Evolutionary conservation across 371 early-diverging fungal genomes (phyloP), one percentile per base, ranked within the genome.

Genomic region (Rhizopus microsporus): DNA sequence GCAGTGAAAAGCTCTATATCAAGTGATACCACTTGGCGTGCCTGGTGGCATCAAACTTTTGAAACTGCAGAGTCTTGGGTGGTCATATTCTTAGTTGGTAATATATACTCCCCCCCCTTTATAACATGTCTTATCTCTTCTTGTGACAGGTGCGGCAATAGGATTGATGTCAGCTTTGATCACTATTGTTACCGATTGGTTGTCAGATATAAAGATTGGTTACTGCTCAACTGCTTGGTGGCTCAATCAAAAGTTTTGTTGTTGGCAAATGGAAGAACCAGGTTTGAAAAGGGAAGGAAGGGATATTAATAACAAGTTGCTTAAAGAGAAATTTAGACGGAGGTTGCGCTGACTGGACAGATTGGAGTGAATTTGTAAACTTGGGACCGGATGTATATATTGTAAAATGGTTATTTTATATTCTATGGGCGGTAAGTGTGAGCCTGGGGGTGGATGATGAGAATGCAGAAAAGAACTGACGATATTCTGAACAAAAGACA

Each of bases 171-270:
- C 98, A 2, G 92, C 94, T 23, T 68, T 91, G 30, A 90, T 97
- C 57, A 90, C 94, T 54, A 91, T 97, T 45, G 80, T 81, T n/a
- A 88, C 92, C 15, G 88, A 88, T 50, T 92, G 91, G 88, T 77
- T 97, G 8, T 88, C 88, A 42, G 93, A 93, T 68, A 74, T 91
- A 42, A 93, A 95, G 62, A 50, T 87, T 4, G 98, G 98, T 0
- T 91, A 88, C 64, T 98, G 98, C 65, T 71, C 75, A 4, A 84
- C 72, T n/a, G 90, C 83, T 1, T 97, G 95, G 90, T 97, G 95
- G 89, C 70, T 97, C 42, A 95, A 92, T 69, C 87, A 90, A 64
- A 92, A 94, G 70, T 97, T 97, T 74, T 97, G 98, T 72, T 97
- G 98, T 68, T 95, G 94, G 94, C 86, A 88, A 54, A 77, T 86